phyloP scores from a whole-genome alignment of 371 early-diverging fungal species.

The Mortierella sp. region DNA sequence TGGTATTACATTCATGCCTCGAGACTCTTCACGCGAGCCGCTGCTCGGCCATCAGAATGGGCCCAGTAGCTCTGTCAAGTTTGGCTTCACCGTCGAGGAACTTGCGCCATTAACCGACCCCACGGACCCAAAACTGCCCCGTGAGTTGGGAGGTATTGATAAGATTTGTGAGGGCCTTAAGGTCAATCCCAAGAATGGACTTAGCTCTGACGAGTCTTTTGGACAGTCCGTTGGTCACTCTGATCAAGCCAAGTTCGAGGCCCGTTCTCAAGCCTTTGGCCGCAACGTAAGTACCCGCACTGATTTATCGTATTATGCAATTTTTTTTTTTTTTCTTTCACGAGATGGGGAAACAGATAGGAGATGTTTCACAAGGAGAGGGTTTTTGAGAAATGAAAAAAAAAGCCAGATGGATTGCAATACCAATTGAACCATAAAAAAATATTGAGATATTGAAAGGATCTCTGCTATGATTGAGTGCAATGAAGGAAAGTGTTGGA shows the following conservation, averaged over 20 bases:
- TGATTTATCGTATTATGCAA: background rate
- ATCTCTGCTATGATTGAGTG: background rate
- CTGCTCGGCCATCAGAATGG: constrained; percentile 24
- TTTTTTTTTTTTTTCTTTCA: background rate
- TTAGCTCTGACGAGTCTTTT: constrained; percentile 73
- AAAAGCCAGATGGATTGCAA: background rate
- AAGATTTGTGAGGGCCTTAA: constrained; percentile 69
- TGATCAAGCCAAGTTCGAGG: constrained; percentile 62
- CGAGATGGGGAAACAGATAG: background rate
- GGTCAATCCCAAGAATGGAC: constrained; percentile 74
- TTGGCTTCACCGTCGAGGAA: constrained; percentile 25
- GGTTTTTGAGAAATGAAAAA: background rate
- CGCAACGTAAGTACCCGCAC: constrained; percentile 59
- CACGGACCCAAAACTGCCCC: constrained; percentile 73
- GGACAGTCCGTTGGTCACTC: constrained; percentile 31
- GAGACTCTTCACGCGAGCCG: constrained; percentile 34
- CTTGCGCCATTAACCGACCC: constrained; percentile 71
- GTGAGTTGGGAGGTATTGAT: constrained; percentile 74
- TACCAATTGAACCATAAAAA: background rate
- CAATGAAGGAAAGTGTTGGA: background rate
- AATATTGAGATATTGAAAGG: background rate
- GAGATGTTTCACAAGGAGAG: background rate
- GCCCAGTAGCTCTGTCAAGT: constrained; percentile 13
- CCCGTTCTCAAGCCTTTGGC: constrained; percentile 79
- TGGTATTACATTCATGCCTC: background rate